Conservation (phyloP, 164 flowering plant genomes). For the Magnolia sinica region DNA sequence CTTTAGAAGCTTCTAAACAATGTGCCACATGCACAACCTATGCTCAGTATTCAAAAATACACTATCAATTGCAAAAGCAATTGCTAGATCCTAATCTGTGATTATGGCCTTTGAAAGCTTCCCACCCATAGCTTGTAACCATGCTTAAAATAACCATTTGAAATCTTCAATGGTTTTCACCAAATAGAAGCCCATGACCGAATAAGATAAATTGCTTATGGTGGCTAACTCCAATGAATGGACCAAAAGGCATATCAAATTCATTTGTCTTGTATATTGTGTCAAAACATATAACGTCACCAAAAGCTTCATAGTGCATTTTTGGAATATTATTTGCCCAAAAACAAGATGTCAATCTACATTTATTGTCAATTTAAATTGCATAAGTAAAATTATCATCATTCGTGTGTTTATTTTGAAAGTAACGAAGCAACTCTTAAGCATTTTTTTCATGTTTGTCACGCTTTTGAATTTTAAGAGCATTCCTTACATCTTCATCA, state of each 20-base stretch:
- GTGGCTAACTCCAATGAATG: not conserved
- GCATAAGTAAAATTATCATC: not conserved
- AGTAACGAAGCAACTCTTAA: not conserved
- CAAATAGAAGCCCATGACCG: not conserved
- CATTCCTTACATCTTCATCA: not conserved
- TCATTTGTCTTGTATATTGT: not conserved
- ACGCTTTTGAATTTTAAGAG: not conserved
- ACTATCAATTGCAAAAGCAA: not conserved
- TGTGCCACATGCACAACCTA: not conserved
- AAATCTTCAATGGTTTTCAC: not conserved
- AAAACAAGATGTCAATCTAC: not conserved
- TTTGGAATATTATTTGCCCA: not conserved
- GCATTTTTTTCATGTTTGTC: not conserved
- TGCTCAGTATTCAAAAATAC: not conserved
- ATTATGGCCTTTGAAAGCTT: not conserved
- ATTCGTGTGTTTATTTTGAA: not conserved
- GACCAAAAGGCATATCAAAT: not conserved
- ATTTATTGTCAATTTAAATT: not conserved
- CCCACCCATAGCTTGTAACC: not conserved
- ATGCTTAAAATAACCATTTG: not conserved
- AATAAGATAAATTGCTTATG: not conserved
- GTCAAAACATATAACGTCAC: not conserved
- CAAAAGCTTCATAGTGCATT: not conserved
- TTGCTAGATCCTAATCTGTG: not conserved
- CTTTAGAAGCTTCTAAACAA: not conserved